Evolutionary conservation across 2,329 filamentous ascomycete species (phyloP).

Genomic region (Apiospora arundinis): DNA sequence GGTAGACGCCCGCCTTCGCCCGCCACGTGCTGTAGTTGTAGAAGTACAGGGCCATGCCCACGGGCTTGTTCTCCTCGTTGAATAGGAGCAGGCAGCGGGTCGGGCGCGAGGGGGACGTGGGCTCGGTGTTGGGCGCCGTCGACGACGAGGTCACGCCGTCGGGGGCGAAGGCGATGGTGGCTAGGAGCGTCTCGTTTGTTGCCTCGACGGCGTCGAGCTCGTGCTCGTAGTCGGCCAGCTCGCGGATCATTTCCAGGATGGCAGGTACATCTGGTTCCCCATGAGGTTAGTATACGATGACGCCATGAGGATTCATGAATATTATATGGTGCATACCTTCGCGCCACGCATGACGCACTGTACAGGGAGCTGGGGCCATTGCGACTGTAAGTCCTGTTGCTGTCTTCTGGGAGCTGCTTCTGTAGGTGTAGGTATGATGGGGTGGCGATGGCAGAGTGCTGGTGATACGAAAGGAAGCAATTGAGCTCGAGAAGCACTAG

Average conservation of each 20-base stretch:
- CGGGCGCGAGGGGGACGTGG: conserved; percentile 63
- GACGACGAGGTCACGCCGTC: conserved; percentile 44
- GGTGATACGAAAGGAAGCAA: not conserved
- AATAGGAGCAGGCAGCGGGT: conserved; percentile 78
- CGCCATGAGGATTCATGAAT: not conserved
- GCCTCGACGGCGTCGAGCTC: conserved; percentile 77
- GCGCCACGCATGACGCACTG: conserved; percentile 63
- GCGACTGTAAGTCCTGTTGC: not conserved
- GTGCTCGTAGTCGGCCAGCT: conserved; percentile 88
- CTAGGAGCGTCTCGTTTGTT: conserved; percentile 70
- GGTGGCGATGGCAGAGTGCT: not conserved
- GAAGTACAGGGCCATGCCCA: conserved; percentile 89
- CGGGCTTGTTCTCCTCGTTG: conserved; percentile 54
- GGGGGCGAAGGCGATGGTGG: conserved; percentile 79
- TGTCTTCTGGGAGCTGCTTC: not conserved
- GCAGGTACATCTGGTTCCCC: conserved; percentile 71
- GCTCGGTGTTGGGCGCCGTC: conserved; percentile 53
- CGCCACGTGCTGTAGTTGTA: conserved; percentile 97
- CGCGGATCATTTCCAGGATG: conserved; percentile 84
- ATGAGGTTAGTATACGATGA: not conserved
- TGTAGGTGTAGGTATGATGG: not conserved
- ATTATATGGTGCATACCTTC: conserved; percentile 54
- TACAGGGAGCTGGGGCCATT: conserved; percentile 30
- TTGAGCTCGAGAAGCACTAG: not conserved
- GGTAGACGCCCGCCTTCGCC: conserved; percentile 84